Evolutionary conservation across 2,329 filamentous ascomycete genomes (phyloP), one percentile per base, ranked within the genome.

Genomic region (Claviceps quebecensis): DNA sequence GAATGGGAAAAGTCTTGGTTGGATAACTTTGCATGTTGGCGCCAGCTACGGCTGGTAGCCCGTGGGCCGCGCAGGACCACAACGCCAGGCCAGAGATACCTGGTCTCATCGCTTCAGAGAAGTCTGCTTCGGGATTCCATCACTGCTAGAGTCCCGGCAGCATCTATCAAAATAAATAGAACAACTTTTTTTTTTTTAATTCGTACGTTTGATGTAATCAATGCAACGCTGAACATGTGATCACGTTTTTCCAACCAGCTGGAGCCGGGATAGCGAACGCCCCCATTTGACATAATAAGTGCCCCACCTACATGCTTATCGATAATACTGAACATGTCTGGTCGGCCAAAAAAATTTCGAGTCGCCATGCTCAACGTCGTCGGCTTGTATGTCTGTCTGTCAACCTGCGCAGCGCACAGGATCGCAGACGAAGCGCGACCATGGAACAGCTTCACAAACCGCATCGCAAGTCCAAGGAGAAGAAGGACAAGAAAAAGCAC

Each of bases 371-470:
- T 29, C 13, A 49, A 40, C 14, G 22, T 26, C n/a, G 22, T 41
- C 13, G 34, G 41, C 36, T 8, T 11, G 29, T 29, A 29, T 29
- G 22, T 26, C 37, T 7, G 45, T 39, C 19, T 6, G 45, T 34
- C 43, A 47, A 6, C 9, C 43, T 29, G 43, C 26, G 43, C 43
- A 45, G 43, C n/a, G 37, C 48, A 43, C 48, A 53, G 45, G 45
- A 36, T 51, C 17, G 34, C 46, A 47, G 34, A 47, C 17, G 29
- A 45, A 43, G 51, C 37, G 50, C 50, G 51, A 53, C 56, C 60
- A 90, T 89, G 86, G 86, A 90, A 65, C 78, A 88, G 55, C 90
- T 77, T 45, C 89, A 97, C 64, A 83, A 87, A 69, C 80, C 88
- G 61, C 91, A 97, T 74, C 78, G 90, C 62, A 83, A 87, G 63